Percentiles rank a stretch among this genome's conserved stretches.
Evolutionary conservation across 257 asterid genomes (phyloP).

Genomic region (Avicennia marina): DNA sequence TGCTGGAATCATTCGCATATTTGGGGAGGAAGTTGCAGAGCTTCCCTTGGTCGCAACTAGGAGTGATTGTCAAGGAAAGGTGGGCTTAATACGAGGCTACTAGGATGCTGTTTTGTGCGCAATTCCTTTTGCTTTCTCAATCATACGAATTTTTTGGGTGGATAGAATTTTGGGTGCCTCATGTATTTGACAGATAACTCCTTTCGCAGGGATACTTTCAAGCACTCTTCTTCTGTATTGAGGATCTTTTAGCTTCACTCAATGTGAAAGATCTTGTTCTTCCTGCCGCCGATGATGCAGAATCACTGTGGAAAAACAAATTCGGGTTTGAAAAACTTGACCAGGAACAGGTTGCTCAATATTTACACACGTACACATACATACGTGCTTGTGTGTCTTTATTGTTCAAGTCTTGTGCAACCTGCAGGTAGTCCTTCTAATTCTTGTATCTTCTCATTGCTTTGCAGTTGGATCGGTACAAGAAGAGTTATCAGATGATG

Average conservation of each 20-base stretch:
- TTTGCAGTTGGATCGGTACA: constrained; percentile 53
- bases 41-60: constrained; percentile 85
- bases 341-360: constrained; percentile 30
- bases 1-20: constrained; percentile 71
- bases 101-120: background rate
- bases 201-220: constrained; percentile 73
- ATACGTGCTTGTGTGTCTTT: background rate
- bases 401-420: background rate
- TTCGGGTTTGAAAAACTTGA: constrained; percentile 32
- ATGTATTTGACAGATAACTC: background rate
- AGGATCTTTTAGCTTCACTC: constrained; percentile 23
- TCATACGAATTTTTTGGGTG: background rate
- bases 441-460: background rate
- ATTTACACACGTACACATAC: too few species aligned
- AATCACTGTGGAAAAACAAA: constrained; percentile 34
- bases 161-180: background rate
- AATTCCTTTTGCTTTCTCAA: background rate
- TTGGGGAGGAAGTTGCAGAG: constrained; percentile 82
- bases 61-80: constrained; percentile 61
- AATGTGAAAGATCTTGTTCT: constrained; percentile 31
- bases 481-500: constrained; percentile 51
- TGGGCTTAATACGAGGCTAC: constrained; percentile 14
- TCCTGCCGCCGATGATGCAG: constrained; percentile 45
- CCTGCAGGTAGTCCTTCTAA: background rate
- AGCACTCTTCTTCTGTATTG: constrained; percentile 30